Base-by-base conservation (phyloP, 768 basidiomycete species). In the Suillus fuscotomentosus region DNA sequence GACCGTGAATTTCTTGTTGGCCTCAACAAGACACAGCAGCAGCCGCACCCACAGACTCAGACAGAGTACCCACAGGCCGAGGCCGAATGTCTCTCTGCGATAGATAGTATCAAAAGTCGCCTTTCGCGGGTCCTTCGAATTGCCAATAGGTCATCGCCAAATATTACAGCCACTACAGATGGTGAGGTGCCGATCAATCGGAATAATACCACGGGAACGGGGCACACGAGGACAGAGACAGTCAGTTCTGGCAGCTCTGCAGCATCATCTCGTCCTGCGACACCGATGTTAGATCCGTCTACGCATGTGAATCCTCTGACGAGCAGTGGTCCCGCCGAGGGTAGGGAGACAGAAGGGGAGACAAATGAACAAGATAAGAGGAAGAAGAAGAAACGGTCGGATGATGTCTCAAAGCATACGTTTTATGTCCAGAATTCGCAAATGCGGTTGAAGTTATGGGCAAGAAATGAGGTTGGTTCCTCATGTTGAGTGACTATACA, bases 351-450 rank as follows among this genome's bases (percentile, higher is more conserved):
- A 2, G 60, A 66, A 47, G 51, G 70, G 42, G 70, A 74, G 10
- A 72, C 74, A 15, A 70, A 66, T 36, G 68, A 79, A 55, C 77
- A 78, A 38, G 80, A 82, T 50, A 76, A 79, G 60, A 80, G 79
- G 64, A 83, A 80, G 75, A 82, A 77, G 77, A 82, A 75, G 70
- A 83, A 80, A 75, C 74, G 77, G 61, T 70, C 76, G 1, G 80
- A 81, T 43, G 89, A 92, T 63, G 90, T 95, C 6, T 93, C 91
- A 47, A 94, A 92, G 69, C 97, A 99, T 76, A 97, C 94, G 1
- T 99, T 99, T 76, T 97, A 92, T 70, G 86, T 99, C 64, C 83
- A 89, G 66, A 98, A 97, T 72, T 89, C 94, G 9, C 97, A 99
- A 76, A 88, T 91, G 83, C 84, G 86, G 62, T 77, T 99, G 68